phyloP scores from a whole-genome alignment of 495 filamentous ascomycete genomes.

The Mytilinidion resinicola region DNA sequence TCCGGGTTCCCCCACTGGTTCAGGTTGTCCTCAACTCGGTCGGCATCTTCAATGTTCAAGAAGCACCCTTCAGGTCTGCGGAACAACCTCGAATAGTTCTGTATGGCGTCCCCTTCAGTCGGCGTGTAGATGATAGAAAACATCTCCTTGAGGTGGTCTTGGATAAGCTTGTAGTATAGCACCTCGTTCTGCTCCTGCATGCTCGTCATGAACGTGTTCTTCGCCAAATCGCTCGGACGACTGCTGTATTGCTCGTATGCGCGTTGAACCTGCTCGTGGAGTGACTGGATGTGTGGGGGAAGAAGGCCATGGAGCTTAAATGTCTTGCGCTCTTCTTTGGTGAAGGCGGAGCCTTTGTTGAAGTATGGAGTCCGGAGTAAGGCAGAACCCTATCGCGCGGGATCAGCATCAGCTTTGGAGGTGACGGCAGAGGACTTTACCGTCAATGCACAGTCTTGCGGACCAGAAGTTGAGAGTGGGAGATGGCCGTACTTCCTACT shows the following conservation, averaged over 20 bases:
- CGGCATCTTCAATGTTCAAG: conserved; percentile 53
- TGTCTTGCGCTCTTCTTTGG: conserved; percentile 56
- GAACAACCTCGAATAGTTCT: conserved; percentile 76
- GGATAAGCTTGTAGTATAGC: conserved; percentile 63
- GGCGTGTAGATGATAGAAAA: conserved; percentile 85
- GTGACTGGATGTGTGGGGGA: conserved; percentile 63
- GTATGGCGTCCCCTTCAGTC: conserved; percentile 86
- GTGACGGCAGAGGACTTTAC: conserved; percentile 10
- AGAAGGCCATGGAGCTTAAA: conserved; percentile 70
- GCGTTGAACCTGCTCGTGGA: conserved; percentile 72
- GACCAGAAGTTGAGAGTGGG: conserved; percentile 57
- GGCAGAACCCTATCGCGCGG: conserved; percentile 45
- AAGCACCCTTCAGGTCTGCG: conserved; percentile 69
- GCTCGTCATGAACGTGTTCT: conserved; percentile 77
- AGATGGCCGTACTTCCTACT: conserved; percentile 50
- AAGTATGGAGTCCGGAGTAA: conserved; percentile 64
- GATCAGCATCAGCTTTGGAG: conserved; percentile 1
- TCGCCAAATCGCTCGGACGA: conserved; percentile 55
- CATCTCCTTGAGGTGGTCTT: conserved; percentile 73
- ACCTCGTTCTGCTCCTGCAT: conserved; percentile 80
- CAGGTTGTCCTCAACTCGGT: conserved; percentile 56
- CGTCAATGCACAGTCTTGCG: conserved; percentile 53
- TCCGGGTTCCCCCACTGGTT: conserved; percentile 60
- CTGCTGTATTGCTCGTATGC: conserved; percentile 74
- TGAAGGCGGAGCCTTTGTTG: conserved; percentile 80